phyloP scores from a whole-genome alignment of 192 early-diverging fungal species.

The Phycomyces nitens region DNA sequence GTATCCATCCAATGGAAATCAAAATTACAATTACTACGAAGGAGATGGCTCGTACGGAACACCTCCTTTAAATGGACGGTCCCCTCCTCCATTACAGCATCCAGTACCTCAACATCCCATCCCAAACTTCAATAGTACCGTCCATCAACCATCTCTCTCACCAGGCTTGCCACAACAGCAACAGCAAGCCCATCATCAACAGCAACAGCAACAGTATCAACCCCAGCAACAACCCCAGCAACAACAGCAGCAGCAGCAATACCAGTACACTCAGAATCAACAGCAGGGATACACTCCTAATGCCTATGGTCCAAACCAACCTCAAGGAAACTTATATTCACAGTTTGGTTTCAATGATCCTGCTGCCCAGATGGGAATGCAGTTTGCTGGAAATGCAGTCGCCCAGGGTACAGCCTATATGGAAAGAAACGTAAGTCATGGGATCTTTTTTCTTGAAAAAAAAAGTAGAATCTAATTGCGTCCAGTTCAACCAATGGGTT shows the following conservation, averaged over 20 bases:
- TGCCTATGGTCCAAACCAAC: constrained; percentile 17
- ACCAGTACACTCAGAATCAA: constrained; percentile 26
- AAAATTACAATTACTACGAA: constrained; percentile 9
- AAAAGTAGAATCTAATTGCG: not conserved
- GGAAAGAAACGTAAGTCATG: constrained; percentile 77
- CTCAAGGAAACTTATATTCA: constrained; percentile 36
- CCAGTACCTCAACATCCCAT: constrained; percentile 59
- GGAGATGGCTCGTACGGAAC: constrained; percentile 4
- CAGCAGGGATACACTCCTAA: constrained; percentile 13
- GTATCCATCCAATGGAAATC: constrained; percentile 17
- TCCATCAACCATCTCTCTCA: constrained; percentile 36
- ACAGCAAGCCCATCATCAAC: constrained; percentile 24
- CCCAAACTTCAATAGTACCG: constrained; percentile 44
- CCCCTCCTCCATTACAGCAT: constrained; percentile 59
- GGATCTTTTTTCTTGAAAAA: not conserved
- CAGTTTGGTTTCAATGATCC: constrained; percentile 61
- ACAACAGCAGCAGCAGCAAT: constrained; percentile 26
- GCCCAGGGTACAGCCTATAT: constrained; percentile 81
- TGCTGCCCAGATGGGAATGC: constrained; percentile 90
- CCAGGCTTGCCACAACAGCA: constrained; percentile 43
- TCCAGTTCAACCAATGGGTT: constrained; percentile 76
- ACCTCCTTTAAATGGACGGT: constrained; percentile 17
- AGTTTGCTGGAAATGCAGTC: constrained; percentile 84
- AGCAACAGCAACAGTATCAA: constrained; percentile 38
- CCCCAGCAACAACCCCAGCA: not conserved